A percentile compares a stretch with the other conserved stretches of the same genome.
These are phyloP conservation scores for Aspergillus piperis DNA, from an alignment of 2,329 filamentous ascomycete genomes.

Conservation along the genomic window DNA sequence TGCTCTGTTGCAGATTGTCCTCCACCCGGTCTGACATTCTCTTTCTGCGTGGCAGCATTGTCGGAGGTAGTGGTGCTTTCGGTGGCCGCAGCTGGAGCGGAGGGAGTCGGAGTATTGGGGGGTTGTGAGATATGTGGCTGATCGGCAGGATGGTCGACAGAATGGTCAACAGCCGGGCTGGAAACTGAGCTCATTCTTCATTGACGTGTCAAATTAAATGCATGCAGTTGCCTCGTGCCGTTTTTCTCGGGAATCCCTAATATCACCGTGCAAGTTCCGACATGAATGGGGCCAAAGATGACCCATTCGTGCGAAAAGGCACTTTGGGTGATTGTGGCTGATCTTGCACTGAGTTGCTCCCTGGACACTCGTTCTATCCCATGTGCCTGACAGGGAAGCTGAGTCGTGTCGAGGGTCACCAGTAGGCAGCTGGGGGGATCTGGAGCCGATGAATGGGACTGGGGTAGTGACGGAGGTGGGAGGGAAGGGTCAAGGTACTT, in stretches of 20 bases:
- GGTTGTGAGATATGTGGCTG: constrained; percentile 13
- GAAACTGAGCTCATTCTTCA: constrained; percentile 37
- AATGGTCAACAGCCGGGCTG: constrained; percentile 29
- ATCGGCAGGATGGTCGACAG: constrained; percentile 27
- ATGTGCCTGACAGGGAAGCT: neutral
- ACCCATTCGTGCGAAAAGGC: constrained; percentile 6
- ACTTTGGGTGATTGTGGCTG: neutral
- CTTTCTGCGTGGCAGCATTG: constrained; percentile 18
- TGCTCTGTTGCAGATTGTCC: constrained; percentile 9
- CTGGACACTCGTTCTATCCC: neutral
- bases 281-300: neutral
- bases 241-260: neutral
- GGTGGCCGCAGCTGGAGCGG: constrained; percentile 6
- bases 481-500: constrained; percentile 5
- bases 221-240: neutral
- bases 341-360: neutral
- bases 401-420: neutral
- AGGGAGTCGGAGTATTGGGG: constrained; percentile 14
- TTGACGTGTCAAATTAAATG: constrained; percentile 13
- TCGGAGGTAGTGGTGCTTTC: constrained; percentile 12
- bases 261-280: constrained; percentile 8
- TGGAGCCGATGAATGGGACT: neutral
- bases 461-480: neutral
- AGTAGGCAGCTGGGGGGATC: neutral
- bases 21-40: constrained; percentile 14